phyloP scores from a whole-genome alignment of 2,329 filamentous ascomycete genomes.

The Fusarium haematococcum region DNA sequence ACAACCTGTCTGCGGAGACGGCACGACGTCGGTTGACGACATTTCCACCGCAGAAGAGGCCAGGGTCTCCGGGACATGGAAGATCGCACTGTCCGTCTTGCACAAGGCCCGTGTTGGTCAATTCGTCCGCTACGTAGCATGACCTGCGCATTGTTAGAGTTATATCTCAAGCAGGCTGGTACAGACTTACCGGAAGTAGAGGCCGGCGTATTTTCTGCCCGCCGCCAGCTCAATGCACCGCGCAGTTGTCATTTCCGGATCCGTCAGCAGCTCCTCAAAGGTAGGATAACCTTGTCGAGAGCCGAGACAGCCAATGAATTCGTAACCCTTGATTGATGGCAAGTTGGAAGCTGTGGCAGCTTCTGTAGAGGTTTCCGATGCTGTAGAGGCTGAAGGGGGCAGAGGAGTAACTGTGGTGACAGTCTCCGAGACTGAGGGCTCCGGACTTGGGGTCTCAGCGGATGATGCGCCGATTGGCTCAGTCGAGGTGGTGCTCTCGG shows the following conservation, averaged over 20 bases:
- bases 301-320: slow-evolving; percentile 15
- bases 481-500: neutral
- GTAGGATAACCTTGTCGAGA: slow-evolving; percentile 17
- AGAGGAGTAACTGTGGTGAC: neutral
- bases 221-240: slow-evolving; percentile 2
- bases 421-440: neutral
- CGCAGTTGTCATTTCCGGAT: slow-evolving; percentile 16
- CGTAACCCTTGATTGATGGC: slow-evolving; percentile 4
- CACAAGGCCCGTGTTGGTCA: neutral
- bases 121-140: slow-evolving; percentile 14
- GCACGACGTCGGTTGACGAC: neutral
- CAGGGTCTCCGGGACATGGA: slow-evolving; percentile 18
- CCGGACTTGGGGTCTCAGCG: neutral
- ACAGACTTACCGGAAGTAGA: slow-evolving; percentile 4
- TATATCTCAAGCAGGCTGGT: neutral
- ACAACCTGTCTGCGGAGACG: neutral
- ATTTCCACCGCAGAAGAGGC: slow-evolving; percentile 19
- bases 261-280: slow-evolving; percentile 1
- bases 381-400: neutral
- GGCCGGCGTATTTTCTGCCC: slow-evolving; percentile 1
- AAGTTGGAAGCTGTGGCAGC: slow-evolving; percentile 8
- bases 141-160: slow-evolving; percentile 2
- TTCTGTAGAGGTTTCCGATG: neutral
- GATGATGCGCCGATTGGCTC: neutral
- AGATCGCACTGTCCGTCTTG: slow-evolving; percentile 8